Evolutionary conservation across 805 yeast genomes (phyloP).

Genomic region (Sugiyamaella lignohabitans): DNA sequence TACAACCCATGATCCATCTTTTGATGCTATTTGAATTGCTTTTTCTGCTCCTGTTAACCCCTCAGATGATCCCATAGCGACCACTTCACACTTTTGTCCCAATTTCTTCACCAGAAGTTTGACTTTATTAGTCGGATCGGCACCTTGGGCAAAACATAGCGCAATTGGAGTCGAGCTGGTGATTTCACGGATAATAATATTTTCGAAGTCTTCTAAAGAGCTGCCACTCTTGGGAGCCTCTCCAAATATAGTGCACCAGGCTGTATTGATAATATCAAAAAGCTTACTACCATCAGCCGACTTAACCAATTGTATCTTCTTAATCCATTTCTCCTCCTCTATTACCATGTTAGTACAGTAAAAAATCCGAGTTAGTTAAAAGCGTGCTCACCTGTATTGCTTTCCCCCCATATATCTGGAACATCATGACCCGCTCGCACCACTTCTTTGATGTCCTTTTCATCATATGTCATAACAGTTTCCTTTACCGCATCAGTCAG

Average conservation of each 20-base stretch:
- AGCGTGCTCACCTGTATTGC: not conserved
- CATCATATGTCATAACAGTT: no score
- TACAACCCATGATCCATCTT: slow-evolving; percentile 61
- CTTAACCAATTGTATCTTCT: slow-evolving; percentile 1
- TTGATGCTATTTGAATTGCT: slow-evolving; percentile 42
- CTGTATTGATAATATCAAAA: slow-evolving; percentile 5
- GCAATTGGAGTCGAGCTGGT: slow-evolving; percentile 37
- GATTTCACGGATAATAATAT: slow-evolving; percentile 21
- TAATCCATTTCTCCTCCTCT: not conserved
- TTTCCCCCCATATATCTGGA: not conserved
- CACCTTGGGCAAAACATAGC: slow-evolving; percentile 53
- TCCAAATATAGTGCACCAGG: slow-evolving; percentile 11
- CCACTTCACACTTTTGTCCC: slow-evolving; percentile 30
- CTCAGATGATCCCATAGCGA: slow-evolving; percentile 70
- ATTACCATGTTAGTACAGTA: no score
- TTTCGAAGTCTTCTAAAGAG: slow-evolving; percentile 11
- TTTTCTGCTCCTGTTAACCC: slow-evolving; percentile 50
- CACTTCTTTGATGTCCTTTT: no score
- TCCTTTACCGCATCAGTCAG: no score
- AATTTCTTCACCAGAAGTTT: slow-evolving; percentile 36
- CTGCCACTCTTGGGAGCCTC: slow-evolving; percentile 2
- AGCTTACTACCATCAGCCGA: slow-evolving; percentile 11
- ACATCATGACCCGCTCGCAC: no score
- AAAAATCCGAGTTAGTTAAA: no score
- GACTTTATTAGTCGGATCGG: slow-evolving; percentile 59